Evolutionary conservation across 257 asterid genomes (phyloP).

Genomic region (Sherardia arvensis): DNA sequence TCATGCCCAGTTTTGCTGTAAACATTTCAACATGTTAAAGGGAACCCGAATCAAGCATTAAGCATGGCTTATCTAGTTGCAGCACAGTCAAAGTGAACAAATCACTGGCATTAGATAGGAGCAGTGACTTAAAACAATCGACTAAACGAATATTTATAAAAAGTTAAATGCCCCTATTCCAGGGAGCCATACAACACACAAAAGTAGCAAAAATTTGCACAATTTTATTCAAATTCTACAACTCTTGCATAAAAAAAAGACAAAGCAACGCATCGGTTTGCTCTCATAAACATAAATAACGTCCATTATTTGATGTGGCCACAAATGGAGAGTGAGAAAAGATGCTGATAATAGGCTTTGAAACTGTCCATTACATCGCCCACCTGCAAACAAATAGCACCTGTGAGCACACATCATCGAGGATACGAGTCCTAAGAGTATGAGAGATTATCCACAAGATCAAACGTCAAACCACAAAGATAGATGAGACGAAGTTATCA

Average conservation of each 20-base stretch:
- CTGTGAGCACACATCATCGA: not conserved
- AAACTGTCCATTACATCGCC: not conserved
- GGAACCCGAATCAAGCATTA: no score
- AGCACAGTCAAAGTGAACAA: no score
- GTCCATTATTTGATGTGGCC: conserved; percentile 5
- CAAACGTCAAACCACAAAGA: not conserved
- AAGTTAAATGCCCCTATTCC: no score
- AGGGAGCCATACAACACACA: no score
- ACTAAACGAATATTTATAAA: no score
- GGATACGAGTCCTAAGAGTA: not conserved
- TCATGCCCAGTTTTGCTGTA: no score
- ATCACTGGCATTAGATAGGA: no score
- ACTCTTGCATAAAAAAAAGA: not conserved
- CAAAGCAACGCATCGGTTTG: not conserved
- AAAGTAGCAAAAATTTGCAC: not conserved
- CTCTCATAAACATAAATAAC: not conserved
- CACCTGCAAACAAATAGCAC: conserved; percentile 7
- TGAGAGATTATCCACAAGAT: not conserved
- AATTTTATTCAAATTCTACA: not conserved
- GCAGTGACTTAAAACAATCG: no score
- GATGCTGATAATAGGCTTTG: not conserved
- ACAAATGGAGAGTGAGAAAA: not conserved
- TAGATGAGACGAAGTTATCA: no score
- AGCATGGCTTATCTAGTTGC: no score
- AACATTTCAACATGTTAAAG: no score